Conservation (phyloP, 2,329 filamentous ascomycete genomes). For the Alternaria brassicicola region DNA sequence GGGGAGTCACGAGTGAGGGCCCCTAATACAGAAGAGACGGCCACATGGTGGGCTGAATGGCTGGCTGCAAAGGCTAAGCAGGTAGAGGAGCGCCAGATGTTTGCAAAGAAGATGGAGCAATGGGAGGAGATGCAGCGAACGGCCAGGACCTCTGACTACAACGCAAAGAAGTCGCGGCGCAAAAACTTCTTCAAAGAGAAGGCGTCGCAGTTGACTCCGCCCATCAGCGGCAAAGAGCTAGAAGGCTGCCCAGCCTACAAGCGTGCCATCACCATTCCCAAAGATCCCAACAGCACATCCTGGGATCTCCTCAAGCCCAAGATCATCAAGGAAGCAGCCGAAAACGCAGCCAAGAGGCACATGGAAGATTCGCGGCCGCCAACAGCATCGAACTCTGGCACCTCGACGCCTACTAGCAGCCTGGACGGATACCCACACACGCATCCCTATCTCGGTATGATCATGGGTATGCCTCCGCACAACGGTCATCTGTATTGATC, state of each 20-base stretch:
- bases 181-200: slow-evolving; percentile 47
- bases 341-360: slow-evolving; percentile 18
- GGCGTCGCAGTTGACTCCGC: slow-evolving; percentile 45
- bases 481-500: slow-evolving; percentile 17
- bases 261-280: slow-evolving; percentile 48
- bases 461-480: slow-evolving; percentile 13
- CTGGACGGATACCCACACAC: slow-evolving; percentile 20
- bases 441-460: slow-evolving; percentile 15
- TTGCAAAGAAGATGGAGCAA: slow-evolving; percentile 46
- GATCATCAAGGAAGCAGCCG: slow-evolving; percentile 42
- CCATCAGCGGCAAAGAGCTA: slow-evolving; percentile 44
- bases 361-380: slow-evolving; percentile 16
- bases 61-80: slow-evolving; percentile 31
- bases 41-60: slow-evolving; percentile 31
- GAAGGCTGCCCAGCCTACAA: slow-evolving; percentile 49
- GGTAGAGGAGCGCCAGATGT: slow-evolving; percentile 39
- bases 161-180: slow-evolving; percentile 42
- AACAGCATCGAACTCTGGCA: slow-evolving; percentile 26
- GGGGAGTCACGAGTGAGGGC: slow-evolving; percentile 22
- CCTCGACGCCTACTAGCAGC: slow-evolving; percentile 25
- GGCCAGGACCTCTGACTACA: slow-evolving; percentile 38
- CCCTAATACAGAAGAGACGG: slow-evolving; percentile 27
- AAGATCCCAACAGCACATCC: slow-evolving; percentile 45
- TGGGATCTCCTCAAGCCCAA: slow-evolving; percentile 47
- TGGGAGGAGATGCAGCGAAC: slow-evolving; percentile 45